Conservation (phyloP, 2,329 filamentous ascomycete species). For the Fusarium continuum region DNA sequence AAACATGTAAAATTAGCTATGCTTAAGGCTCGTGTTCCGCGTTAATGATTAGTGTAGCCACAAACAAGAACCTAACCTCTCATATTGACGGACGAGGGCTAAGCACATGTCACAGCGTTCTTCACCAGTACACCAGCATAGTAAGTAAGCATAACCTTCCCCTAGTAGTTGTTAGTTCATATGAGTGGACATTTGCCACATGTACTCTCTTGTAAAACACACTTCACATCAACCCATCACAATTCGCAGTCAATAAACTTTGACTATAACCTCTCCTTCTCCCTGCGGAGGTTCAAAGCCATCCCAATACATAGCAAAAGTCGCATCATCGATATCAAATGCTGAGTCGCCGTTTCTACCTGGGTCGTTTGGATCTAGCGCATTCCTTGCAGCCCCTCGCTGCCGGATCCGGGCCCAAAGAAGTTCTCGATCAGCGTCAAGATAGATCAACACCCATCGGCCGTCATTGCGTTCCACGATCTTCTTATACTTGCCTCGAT, state of each 20-base stretch:
- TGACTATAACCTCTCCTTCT: conserved; percentile 1
- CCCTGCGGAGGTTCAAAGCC: conserved; percentile 4
- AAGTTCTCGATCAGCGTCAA: conserved; percentile 39
- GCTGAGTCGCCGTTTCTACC: conserved; percentile 7
- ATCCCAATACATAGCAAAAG: not conserved
- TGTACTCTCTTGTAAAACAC: too few species aligned
- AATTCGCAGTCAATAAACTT: not conserved
- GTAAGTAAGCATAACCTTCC: too few species aligned
- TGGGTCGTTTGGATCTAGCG: not conserved
- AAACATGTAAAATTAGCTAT: too few species aligned
- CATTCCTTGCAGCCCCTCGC: conserved; percentile 34
- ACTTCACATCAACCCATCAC: too few species aligned
- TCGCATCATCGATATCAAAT: not conserved
- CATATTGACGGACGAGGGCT: too few species aligned
- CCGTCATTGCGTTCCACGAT: conserved; percentile 40
- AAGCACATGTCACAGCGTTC: too few species aligned
- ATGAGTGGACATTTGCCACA: too few species aligned
- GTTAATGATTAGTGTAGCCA: too few species aligned
- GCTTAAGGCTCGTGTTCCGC: too few species aligned
- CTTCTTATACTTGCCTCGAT: conserved; percentile 45
- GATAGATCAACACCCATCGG: conserved; percentile 45
- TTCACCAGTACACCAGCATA: too few species aligned
- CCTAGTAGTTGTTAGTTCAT: too few species aligned
- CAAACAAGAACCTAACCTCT: too few species aligned
- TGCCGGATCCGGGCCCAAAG: conserved; percentile 46